phyloP scores from a whole-genome alignment of 257 asterid genomes.

The Rauvolfia tetraphylla region DNA sequence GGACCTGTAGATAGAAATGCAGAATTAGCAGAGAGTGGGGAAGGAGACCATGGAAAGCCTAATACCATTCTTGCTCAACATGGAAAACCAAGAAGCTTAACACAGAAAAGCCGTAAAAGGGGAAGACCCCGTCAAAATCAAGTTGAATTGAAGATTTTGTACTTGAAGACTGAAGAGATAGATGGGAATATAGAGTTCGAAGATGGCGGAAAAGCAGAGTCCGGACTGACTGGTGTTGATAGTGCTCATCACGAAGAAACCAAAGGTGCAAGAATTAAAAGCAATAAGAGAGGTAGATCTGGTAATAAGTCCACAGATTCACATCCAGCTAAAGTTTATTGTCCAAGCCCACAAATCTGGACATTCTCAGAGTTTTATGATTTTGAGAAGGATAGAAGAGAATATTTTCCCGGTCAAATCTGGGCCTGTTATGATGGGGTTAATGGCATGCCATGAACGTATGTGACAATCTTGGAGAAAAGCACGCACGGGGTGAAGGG shows the following conservation, averaged over 20 bases:
- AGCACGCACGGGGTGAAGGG: not conserved
- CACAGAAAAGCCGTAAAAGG: not conserved
- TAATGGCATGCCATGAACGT: constrained; percentile 67
- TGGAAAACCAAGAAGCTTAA: not conserved
- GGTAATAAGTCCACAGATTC: too few species aligned
- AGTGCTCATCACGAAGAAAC: not conserved
- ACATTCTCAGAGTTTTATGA: constrained; percentile 45
- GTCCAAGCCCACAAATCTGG: too few species aligned
- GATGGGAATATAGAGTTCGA: not conserved
- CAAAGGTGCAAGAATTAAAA: too few species aligned
- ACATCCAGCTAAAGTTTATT: too few species aligned
- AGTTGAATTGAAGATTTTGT: not conserved
- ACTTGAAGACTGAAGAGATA: not conserved
- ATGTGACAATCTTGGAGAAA: constrained; percentile 44
- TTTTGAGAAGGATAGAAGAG: constrained; percentile 41
- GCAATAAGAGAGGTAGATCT: not conserved
- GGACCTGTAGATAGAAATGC: not conserved
- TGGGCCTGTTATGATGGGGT: constrained; percentile 61
- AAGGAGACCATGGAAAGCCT: not conserved
- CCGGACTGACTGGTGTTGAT: not conserved
- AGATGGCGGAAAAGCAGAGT: too few species aligned
- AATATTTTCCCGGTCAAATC: constrained; percentile 36
- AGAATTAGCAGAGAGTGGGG: not conserved
- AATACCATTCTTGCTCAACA: not conserved
- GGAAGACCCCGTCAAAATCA: not conserved